These are phyloP conservation scores for Flaveria ramosissima DNA, from an alignment of 129 eudicot genomes.

Conservation along the genomic window DNA sequence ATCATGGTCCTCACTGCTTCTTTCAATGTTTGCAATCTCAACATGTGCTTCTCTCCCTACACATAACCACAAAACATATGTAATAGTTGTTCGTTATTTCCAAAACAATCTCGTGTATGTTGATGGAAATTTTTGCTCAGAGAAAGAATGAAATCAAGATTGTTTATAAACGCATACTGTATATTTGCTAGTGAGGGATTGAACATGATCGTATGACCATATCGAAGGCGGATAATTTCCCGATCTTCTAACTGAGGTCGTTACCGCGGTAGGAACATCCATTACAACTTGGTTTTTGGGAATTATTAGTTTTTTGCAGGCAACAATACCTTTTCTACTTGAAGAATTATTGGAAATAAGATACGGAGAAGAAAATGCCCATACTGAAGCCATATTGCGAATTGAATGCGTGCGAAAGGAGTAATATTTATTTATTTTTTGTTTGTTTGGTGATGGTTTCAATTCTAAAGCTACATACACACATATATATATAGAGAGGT, in stretches of 20 bases:
- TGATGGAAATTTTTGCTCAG: no score
- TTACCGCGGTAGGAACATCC: not conserved
- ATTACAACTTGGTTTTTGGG: not conserved
- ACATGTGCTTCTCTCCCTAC: conserved; percentile 33
- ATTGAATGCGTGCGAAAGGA: not conserved
- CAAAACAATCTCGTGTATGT: no score
- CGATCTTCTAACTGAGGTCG: conserved; percentile 25
- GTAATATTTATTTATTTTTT: no score
- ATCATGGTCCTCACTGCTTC: conserved; percentile 33
- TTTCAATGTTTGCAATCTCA: conserved; percentile 17
- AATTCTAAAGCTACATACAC: no score
- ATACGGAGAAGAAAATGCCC: conserved; percentile 21
- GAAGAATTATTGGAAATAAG: not conserved
- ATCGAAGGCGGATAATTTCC: conserved; percentile 36
- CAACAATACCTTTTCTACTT: not conserved
- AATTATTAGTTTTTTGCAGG: not conserved
- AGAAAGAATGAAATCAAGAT: no score
- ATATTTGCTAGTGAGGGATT: conserved; percentile 32
- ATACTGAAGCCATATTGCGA: not conserved
- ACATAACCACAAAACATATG: not conserved
- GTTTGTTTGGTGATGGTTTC: no score
- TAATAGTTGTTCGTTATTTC: not conserved
- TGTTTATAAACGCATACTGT: not conserved
- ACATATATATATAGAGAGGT: no score
- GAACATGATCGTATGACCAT: conserved; percentile 32